Evolutionary conservation across 2,329 filamentous ascomycete species (phyloP).

Genomic region (Volutella citrinella): DNA sequence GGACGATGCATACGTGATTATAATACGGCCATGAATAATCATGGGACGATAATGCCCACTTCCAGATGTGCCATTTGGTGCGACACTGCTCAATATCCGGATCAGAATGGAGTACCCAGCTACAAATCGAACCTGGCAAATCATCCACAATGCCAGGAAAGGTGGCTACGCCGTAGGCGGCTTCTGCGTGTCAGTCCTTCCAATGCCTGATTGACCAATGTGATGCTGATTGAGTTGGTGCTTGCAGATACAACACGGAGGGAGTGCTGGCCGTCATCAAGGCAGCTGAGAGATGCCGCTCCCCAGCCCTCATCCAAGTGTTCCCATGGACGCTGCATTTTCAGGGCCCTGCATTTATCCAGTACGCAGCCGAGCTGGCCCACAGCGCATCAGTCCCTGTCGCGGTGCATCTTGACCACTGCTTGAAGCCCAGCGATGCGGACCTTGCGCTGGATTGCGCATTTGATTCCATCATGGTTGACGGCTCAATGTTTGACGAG

Average conservation of each 20-base stretch:
- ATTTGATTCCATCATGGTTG: slow-evolving; percentile 7
- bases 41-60: no score
- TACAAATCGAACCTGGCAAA: slow-evolving; percentile 2
- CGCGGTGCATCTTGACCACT: slow-evolving; percentile 4
- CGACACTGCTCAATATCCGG: no score
- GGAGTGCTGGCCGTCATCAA: slow-evolving; percentile 3
- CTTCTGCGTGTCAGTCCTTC: slow-evolving; percentile 1
- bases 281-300: slow-evolving; percentile 4
- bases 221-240: no score
- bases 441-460: slow-evolving; percentile 2
- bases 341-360: slow-evolving; percentile 3
- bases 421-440: slow-evolving; percentile 3
- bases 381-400: slow-evolving; percentile 3
- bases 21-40: no score
- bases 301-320: slow-evolving; percentile 5
- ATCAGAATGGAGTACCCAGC: slow-evolving; percentile 3
- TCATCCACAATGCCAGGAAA: slow-evolving; percentile 4
- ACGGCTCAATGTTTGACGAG: slow-evolving; percentile 7
- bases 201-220: no score
- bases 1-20: no score
- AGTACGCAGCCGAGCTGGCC: slow-evolving; percentile 3
- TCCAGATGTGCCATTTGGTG: no score
- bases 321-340: slow-evolving; percentile 4
- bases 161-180: slow-evolving; percentile 4
- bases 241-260: slow-evolving; percentile 2